Percentiles rank a stretch among this genome's conserved stretches.
phyloP scores from a whole-genome alignment of 352 stramenopile genomes.

The Phytopythium kandeliae region DNA sequence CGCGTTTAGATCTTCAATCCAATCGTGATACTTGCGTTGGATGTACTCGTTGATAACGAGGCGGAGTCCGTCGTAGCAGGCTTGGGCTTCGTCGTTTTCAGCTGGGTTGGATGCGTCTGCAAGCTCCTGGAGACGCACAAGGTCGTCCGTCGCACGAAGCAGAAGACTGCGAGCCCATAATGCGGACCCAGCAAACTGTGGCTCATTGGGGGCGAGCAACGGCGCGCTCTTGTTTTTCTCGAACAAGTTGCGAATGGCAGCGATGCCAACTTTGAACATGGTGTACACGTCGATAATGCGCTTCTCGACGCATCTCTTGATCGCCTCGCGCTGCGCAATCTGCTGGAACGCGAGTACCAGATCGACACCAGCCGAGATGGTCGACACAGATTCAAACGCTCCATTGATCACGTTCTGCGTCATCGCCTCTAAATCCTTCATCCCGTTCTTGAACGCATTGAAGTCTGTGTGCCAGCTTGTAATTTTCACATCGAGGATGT shows the following conservation, averaged over 20 bases:
- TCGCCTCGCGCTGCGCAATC: slow-evolving; percentile 90
- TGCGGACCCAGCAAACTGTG: slow-evolving; percentile 89
- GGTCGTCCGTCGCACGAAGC: slow-evolving; percentile 68
- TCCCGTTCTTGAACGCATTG: slow-evolving; percentile 93
- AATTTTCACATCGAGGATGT: slow-evolving; percentile 94
- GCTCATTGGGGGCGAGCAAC: slow-evolving; percentile 84
- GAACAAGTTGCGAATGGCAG: slow-evolving; percentile 85
- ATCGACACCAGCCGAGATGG: slow-evolving; percentile 83
- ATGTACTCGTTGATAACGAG: slow-evolving; percentile 88
- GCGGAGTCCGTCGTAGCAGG: slow-evolving; percentile 64
- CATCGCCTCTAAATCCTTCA: slow-evolving; percentile 96
- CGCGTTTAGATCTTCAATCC: slow-evolving; percentile 84
- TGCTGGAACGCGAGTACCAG: slow-evolving; percentile 92
- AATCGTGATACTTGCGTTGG: slow-evolving; percentile 88
- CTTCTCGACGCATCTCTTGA: slow-evolving; percentile 94
- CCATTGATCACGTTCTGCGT: slow-evolving; percentile 95
- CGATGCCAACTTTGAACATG: slow-evolving; percentile 83
- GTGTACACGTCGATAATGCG: slow-evolving; percentile 90
- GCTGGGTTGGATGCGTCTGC: slow-evolving; percentile 58
- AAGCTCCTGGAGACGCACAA: slow-evolving; percentile 66
- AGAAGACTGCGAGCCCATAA: slow-evolving; percentile 90
- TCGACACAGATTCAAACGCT: slow-evolving; percentile 91
- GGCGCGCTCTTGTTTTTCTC: slow-evolving; percentile 88
- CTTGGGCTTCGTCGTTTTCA: slow-evolving; percentile 79
- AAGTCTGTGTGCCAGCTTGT: slow-evolving; percentile 95